Percentiles rank a stretch among this genome's conserved stretches.
Evolutionary conservation across 1,284 basidiomycete species (phyloP).

Genomic region (Coriolopsis trogii): DNA sequence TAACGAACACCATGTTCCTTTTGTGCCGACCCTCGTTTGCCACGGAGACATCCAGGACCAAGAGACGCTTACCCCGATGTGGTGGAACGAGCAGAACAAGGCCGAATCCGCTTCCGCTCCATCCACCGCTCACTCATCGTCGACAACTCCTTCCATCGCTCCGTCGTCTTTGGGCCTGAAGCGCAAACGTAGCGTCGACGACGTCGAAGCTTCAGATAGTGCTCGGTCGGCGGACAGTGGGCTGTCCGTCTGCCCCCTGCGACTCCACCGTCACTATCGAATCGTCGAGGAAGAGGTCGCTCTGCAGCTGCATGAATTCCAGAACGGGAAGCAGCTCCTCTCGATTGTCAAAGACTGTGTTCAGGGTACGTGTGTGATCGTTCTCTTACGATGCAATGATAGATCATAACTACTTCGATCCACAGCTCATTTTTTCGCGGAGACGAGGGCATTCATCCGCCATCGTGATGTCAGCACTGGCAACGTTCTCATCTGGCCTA

Average conservation of each 20-base stretch:
- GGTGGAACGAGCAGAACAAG: background rate
- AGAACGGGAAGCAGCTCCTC: background rate
- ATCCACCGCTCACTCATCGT: background rate
- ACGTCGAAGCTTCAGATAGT: background rate
- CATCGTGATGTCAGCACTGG: constrained; percentile 11
- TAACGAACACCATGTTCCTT: background rate
- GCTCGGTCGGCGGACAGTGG: no score
- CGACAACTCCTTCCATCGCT: background rate
- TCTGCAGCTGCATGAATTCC: constrained; percentile 7
- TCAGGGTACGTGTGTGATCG: background rate
- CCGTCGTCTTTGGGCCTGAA: background rate
- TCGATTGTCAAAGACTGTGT: background rate
- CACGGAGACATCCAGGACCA: constrained; percentile 3
- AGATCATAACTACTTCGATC: constrained; percentile 3
- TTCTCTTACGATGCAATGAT: background rate
- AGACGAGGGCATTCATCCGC: no score
- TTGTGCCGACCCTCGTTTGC: constrained; percentile 6
- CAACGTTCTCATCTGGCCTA: constrained; percentile 2
- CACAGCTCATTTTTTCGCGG: no score
- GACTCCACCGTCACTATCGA: constrained; percentile 12
- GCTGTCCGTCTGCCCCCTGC: constrained; percentile 3
- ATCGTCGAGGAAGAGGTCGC: constrained; percentile 11
- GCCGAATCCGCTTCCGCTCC: background rate
- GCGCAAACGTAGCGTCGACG: background rate
- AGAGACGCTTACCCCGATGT: background rate